Percentiles rank a stretch among this genome's conserved stretches.
Conservation (phyloP, 495 filamentous ascomycete species). For the Trichoderma reesei region DNA sequence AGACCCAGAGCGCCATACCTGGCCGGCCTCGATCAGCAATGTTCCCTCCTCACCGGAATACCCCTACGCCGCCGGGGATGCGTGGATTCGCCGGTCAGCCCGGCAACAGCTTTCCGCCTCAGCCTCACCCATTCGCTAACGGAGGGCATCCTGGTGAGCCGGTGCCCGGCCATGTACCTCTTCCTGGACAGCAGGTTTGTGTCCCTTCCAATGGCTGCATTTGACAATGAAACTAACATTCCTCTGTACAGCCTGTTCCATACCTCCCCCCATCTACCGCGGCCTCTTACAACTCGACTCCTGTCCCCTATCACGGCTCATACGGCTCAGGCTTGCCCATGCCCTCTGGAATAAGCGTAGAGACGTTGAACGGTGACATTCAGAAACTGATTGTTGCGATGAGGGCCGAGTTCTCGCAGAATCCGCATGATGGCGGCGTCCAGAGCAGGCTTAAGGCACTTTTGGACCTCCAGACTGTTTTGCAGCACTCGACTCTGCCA, state of each 20-base stretch:
- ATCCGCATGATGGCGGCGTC: constrained; percentile 59
- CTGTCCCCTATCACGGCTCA: not conserved
- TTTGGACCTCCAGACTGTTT: constrained; percentile 71
- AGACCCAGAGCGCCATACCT: constrained; percentile 46
- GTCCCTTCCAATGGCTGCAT: not conserved
- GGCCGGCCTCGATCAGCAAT: constrained; percentile 44
- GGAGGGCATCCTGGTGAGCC: constrained; percentile 8
- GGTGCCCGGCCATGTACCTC: not conserved
- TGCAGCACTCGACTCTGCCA: constrained; percentile 68
- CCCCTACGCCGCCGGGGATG: constrained; percentile 52
- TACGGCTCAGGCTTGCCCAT: constrained; percentile 24
- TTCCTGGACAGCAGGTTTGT: constrained; percentile 2
- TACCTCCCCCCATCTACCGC: constrained; percentile 1
- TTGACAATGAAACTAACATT: not conserved
- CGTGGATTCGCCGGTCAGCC: not conserved
- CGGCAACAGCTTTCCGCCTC: not conserved
- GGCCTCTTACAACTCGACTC: not conserved
- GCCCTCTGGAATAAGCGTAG: constrained; percentile 53
- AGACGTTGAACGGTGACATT: constrained; percentile 72
- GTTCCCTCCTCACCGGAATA: constrained; percentile 53
- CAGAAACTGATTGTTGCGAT: constrained; percentile 59
- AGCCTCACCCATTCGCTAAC: not conserved
- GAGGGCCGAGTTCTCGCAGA: constrained; percentile 60
- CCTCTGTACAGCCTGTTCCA: not conserved
- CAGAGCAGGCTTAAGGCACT: constrained; percentile 76